phyloP scores from a whole-genome alignment of 768 basidiomycete species.

The Gloeophyllum trabeum region DNA sequence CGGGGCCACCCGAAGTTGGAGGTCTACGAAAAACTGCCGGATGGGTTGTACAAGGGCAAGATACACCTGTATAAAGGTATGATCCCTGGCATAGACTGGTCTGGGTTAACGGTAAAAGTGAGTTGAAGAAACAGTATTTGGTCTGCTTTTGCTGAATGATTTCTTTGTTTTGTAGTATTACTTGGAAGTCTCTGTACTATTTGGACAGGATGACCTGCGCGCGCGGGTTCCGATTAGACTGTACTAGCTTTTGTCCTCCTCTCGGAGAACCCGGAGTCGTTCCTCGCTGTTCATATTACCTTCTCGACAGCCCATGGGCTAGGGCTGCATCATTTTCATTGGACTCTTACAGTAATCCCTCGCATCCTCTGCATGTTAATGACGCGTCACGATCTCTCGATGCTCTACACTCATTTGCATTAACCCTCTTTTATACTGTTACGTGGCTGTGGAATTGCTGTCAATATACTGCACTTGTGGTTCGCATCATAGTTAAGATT shows the following conservation, averaged over 20 bases:
- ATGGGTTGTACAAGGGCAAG: conserved; percentile 56
- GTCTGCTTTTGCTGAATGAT: conserved; percentile 3
- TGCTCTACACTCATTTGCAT: too few relatives aligned
- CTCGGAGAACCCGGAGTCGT: neutral
- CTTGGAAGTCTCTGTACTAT: conserved; percentile 55
- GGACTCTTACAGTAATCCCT: too few relatives aligned
- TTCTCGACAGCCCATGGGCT: neutral
- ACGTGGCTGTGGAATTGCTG: too few relatives aligned
- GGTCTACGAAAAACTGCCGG: conserved; percentile 39
- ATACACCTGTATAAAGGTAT: conserved; percentile 44
- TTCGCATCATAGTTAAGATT: too few relatives aligned
- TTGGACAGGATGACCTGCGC: conserved; percentile 51
- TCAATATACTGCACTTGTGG: too few relatives aligned
- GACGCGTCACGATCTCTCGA: too few relatives aligned
- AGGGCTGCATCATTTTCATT: neutral
- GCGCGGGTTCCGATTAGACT: conserved; percentile 54
- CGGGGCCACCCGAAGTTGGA: conserved; percentile 34
- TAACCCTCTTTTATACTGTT: too few relatives aligned
- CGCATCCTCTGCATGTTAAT: too few relatives aligned
- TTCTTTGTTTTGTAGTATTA: conserved; percentile 41
- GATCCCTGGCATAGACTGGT: conserved; percentile 57
- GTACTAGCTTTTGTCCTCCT: too few relatives aligned
- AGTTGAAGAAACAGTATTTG: conserved; percentile 5
- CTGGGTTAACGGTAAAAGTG: conserved; percentile 59
- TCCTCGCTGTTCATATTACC: neutral